A percentile compares a stretch with the other conserved stretches of the same genome.
phyloP scores from a whole-genome alignment of 2,329 filamentous ascomycete genomes.

The Plenodomus tracheiphilus region DNA sequence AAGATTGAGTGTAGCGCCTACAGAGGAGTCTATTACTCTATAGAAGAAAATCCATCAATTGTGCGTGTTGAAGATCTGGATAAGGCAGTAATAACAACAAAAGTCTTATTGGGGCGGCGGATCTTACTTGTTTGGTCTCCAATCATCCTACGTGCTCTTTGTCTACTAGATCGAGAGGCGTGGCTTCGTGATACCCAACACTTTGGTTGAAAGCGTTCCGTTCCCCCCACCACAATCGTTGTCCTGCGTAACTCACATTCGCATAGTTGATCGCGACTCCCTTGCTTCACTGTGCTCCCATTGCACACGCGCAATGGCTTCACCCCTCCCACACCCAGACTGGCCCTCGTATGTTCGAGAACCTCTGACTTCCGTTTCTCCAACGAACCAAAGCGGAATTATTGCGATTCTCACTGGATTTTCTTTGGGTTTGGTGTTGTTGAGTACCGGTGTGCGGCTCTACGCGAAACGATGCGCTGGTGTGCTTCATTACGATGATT shows the following conservation, averaged over 20 bases:
- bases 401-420: slow-evolving; percentile 19
- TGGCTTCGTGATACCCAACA: no score
- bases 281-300: background rate
- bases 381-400: slow-evolving; percentile 10
- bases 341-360: background rate
- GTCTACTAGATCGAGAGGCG: no score
- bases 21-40: background rate
- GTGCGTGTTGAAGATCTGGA: no score
- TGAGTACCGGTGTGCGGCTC: slow-evolving; percentile 7
- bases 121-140: no score
- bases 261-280: no score
- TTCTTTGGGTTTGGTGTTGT: slow-evolving; percentile 10
- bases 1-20: background rate
- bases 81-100: no score
- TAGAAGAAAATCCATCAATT: no score
- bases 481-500: slow-evolving; percentile 5
- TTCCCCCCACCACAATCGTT: no score
- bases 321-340: background rate
- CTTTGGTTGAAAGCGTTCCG: no score
- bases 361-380: slow-evolving; percentile 2
- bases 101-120: no score
- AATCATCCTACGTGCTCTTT: no score
- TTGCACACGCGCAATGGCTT: background rate
- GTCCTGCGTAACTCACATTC: no score
- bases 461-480: slow-evolving; percentile 4